Conservation (phyloP, 495 filamentous ascomycete species). For the Sordaria brevicollis region DNA sequence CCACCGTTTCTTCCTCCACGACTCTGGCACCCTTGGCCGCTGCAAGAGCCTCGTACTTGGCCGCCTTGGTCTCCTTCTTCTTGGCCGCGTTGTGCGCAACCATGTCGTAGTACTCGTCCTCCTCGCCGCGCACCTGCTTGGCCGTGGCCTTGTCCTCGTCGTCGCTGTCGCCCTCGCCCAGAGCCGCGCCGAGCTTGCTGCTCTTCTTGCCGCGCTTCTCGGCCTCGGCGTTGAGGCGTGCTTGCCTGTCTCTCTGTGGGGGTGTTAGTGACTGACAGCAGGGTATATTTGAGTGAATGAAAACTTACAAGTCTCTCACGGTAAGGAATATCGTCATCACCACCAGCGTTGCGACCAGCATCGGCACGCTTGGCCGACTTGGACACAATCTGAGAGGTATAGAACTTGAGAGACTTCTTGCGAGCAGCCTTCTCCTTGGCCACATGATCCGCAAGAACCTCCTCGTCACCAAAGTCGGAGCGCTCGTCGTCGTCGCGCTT, state of each 20-base stretch:
- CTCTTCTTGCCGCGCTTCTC: conserved; percentile 67
- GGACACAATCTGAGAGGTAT: conserved; percentile 91
- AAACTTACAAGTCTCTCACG: conserved; percentile 57
- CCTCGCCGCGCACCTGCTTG: conserved; percentile 38
- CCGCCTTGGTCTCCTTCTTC: conserved; percentile 65
- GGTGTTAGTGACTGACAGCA: background rate
- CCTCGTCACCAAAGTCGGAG: conserved; percentile 60
- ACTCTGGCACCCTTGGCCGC: conserved; percentile 43
- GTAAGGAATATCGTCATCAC: conserved; percentile 85
- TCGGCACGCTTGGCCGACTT: conserved; percentile 76
- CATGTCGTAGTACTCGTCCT: conserved; percentile 83
- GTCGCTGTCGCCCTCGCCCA: conserved; percentile 50
- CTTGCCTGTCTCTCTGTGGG: conserved; percentile 58
- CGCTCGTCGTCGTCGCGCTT: conserved; percentile 33
- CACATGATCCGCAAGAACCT: conserved; percentile 33
- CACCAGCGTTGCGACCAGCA: conserved; percentile 76
- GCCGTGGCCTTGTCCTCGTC: conserved; percentile 45
- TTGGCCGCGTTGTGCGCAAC: conserved; percentile 56
- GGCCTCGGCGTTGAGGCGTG: conserved; percentile 75
- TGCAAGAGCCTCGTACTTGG: conserved; percentile 32
- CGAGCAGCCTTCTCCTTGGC: conserved; percentile 73
- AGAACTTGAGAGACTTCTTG: conserved; percentile 87
- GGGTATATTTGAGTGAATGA: no score
- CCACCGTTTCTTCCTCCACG: conserved; percentile 48
- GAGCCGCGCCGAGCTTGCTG: conserved; percentile 46